Percentiles rank a stretch among this genome's conserved stretches.
These are phyloP conservation scores for Neurospora hispaniola DNA, from an alignment of 495 filamentous ascomycete genomes.

Conservation along the genomic window DNA sequence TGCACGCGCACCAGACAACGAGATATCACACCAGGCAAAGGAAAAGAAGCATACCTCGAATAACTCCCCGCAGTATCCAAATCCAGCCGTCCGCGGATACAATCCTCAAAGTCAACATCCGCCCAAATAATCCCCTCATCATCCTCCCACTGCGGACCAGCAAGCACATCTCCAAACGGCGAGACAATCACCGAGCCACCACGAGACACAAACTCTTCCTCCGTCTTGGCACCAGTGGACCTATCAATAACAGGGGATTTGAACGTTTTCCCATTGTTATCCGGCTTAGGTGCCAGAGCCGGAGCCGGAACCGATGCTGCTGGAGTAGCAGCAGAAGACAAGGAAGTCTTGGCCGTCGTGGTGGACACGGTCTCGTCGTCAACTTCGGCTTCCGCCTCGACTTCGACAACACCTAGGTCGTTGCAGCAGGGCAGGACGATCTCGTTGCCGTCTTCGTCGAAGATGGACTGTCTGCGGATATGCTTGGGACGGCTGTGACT, in stretches of 20 bases:
- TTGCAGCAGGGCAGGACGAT: slow-evolving; percentile 24
- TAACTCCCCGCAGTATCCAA: slow-evolving; percentile 70
- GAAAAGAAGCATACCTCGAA: slow-evolving; percentile 35
- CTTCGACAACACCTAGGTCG: background rate
- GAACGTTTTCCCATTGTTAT: background rate
- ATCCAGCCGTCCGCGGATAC: slow-evolving; percentile 44
- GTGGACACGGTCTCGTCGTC: slow-evolving; percentile 3
- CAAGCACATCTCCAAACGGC: slow-evolving; percentile 66
- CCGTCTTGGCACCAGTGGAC: background rate
- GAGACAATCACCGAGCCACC: slow-evolving; percentile 78
- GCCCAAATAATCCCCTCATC: slow-evolving; percentile 41
- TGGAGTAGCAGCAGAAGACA: background rate
- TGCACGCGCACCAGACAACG: background rate
- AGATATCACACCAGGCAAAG: background rate
- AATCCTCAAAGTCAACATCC: slow-evolving; percentile 43
- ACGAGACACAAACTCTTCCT: slow-evolving; percentile 43
- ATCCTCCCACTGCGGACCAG: slow-evolving; percentile 76
- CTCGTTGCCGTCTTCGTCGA: slow-evolving; percentile 38
- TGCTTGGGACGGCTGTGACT: background rate
- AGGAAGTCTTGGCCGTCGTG: slow-evolving; percentile 11
- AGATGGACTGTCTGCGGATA: slow-evolving; percentile 21
- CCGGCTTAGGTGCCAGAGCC: background rate
- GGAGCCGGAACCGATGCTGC: background rate
- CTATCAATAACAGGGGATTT: background rate
- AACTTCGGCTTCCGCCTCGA: background rate